phyloP scores from a whole-genome alignment of 2,329 filamentous ascomycete species.

The Alternaria novae-zelandiae region DNA sequence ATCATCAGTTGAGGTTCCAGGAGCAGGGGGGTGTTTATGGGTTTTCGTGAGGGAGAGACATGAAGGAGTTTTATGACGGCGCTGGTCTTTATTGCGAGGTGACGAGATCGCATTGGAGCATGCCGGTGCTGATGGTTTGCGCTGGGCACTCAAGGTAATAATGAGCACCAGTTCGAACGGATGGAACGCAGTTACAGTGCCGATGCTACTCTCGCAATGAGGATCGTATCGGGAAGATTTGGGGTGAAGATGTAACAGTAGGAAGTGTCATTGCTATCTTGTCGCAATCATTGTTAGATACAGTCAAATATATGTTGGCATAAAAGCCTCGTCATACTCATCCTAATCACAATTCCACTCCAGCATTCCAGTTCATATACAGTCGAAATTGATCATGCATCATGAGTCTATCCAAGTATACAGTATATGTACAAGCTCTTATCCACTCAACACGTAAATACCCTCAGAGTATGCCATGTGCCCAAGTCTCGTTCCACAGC shows the following conservation, averaged over 20 bases:
- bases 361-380: background rate
- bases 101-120: background rate
- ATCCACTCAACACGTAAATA: background rate
- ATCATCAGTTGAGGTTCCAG: conserved; percentile 77
- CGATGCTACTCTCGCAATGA: background rate
- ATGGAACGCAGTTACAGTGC: background rate
- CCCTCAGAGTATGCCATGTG: background rate
- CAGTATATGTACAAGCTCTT: background rate
- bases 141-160: background rate
- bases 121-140: background rate
- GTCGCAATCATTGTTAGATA: background rate
- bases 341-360: background rate
- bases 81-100: background rate
- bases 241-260: background rate
- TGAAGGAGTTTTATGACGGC: background rate
- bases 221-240: background rate
- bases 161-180: background rate
- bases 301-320: background rate
- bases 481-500: background rate
- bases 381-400: background rate
- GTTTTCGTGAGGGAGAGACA: conserved; percentile 21
- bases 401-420: background rate
- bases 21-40: conserved; percentile 65
- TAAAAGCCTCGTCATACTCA: background rate
- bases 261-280: background rate